Base-by-base conservation (phyloP, 495 filamentous ascomycete genomes). In the Aspergillus avenaceus region DNA sequence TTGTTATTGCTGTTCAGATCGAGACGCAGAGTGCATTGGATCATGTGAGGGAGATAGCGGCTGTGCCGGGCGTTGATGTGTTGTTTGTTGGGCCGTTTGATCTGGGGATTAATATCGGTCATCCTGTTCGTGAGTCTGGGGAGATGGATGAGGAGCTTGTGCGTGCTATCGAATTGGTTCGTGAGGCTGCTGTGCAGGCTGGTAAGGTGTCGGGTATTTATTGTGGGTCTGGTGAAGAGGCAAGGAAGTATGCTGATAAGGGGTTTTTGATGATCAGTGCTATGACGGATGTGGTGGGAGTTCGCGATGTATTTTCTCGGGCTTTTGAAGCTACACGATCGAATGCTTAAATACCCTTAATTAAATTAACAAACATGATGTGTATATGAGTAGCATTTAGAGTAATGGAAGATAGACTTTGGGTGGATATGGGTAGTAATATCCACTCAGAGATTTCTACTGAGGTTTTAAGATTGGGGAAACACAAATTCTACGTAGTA, bases 1-100 rank as follows among this genome's bases (percentile, higher is more conserved):
- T 91, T 19, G 64, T 90, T 23, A 89, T 84, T 14, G 85, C 89
- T 58, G 79, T 91, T 24, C 89, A 93, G 71, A 91, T 93, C 47
- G 89, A 95, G 66, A 93, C 89, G 0, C 73, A 73, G 52, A 84
- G 84, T 55, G 87, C 87, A 0, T 69, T 93, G 34, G 79, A 86
- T 3, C 72, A 80, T 49, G 53, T 56, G 34, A 80, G 86, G 45
- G 83, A 80, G 40, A 92, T 93, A 52, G 87, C 87, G 8, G 76
- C 78, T 7, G 77, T 90, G 1, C 73, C 77, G 4, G 85, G 85
- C 1, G 77, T 90, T 16, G 86, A 90, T 60, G 83, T 87, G 2
- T 67, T 92, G 0, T 86, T 93, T 49, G 73, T 91, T 42, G 89
- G 89, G 1, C 89, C 88, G 0, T 90, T 53, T 36, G 59, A 62